Conservation (phyloP, 768 basidiomycete species). For the Suillus ampliporus region DNA sequence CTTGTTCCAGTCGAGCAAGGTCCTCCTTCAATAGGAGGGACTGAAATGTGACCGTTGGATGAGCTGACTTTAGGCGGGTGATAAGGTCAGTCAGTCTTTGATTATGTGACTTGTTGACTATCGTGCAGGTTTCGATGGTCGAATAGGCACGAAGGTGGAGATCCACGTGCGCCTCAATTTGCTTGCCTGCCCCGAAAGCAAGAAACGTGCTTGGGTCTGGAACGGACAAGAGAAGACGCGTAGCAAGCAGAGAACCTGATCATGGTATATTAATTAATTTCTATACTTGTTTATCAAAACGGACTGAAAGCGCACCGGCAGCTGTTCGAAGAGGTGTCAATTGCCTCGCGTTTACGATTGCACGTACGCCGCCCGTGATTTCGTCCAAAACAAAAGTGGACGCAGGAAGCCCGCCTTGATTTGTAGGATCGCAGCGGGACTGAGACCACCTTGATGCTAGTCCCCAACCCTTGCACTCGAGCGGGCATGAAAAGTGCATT, state of each 20-base stretch:
- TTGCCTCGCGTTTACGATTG: slow-evolving; percentile 76
- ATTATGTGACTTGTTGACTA: slow-evolving; percentile 67
- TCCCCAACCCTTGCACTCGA: slow-evolving; percentile 56
- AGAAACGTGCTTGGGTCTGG: slow-evolving; percentile 51
- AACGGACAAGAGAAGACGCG: slow-evolving; percentile 52
- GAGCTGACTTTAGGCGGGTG: slow-evolving; percentile 29
- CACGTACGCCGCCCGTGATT: slow-evolving; percentile 66
- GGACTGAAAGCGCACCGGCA: slow-evolving; percentile 54
- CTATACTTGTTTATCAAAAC: background rate
- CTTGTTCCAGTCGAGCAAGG: background rate
- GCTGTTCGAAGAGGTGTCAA: slow-evolving; percentile 86
- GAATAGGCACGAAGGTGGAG: slow-evolving; percentile 64
- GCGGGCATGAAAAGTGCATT: slow-evolving; percentile 87
- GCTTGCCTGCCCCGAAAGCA: slow-evolving; percentile 76
- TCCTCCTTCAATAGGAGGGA: slow-evolving; percentile 17
- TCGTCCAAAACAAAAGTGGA: slow-evolving; percentile 82
- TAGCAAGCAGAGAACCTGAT: slow-evolving; percentile 73
- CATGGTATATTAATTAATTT: background rate
- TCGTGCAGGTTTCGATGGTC: slow-evolving; percentile 55
- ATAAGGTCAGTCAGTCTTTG: slow-evolving; percentile 50
- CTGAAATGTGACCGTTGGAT: slow-evolving; percentile 31
- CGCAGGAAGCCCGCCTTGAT: slow-evolving; percentile 68
- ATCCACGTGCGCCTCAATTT: slow-evolving; percentile 67
- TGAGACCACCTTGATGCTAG: slow-evolving; percentile 82
- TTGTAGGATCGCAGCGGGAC: slow-evolving; percentile 56